phyloP scores from a whole-genome alignment of 352 stramenopile genomes.

The Pythium dissotocum region DNA sequence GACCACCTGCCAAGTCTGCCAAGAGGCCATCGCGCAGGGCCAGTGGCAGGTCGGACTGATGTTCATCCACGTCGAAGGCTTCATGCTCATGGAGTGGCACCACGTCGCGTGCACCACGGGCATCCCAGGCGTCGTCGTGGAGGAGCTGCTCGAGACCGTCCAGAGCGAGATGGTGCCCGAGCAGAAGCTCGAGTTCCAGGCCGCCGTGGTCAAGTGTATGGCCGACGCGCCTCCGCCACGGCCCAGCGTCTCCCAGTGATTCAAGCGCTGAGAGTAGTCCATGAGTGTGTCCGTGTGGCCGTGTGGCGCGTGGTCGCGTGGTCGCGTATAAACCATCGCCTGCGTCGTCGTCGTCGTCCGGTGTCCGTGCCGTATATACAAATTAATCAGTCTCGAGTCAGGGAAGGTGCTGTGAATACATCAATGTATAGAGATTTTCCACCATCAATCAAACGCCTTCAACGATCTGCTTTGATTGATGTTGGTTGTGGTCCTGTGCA shows the following conservation, averaged over 20 bases:
- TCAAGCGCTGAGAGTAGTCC: not conserved
- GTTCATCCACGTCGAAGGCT: constrained; percentile 85
- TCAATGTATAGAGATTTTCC: not conserved
- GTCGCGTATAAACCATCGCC: not conserved
- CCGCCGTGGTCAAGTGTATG: constrained; percentile 21
- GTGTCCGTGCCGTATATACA: not conserved
- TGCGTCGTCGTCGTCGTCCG: not conserved
- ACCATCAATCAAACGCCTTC: not conserved
- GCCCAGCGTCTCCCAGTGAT: constrained; percentile 23
- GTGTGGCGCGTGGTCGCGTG: not conserved
- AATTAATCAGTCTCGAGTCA: not conserved
- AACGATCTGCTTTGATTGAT: not conserved
- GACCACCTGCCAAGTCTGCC: constrained; percentile 80
- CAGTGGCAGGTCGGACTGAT: constrained; percentile 80
- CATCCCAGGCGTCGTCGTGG: constrained; percentile 51
- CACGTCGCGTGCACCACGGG: constrained; percentile 61
- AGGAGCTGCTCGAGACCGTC: constrained; percentile 55
- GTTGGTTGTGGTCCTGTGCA: not conserved
- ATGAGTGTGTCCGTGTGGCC: no score
- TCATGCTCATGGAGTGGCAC: constrained; percentile 89
- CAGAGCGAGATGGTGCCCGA: constrained; percentile 63
- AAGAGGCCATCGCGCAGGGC: constrained; percentile 53
- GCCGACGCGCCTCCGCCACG: constrained; percentile 7
- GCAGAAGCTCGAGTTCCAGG: constrained; percentile 57
- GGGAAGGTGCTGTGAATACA: not conserved